A percentile compares a stretch with the other conserved stretches of the same genome.
These are phyloP conservation scores for Malus sylvestris DNA, from an alignment of 306 rosid genomes.

Conservation along the genomic window DNA sequence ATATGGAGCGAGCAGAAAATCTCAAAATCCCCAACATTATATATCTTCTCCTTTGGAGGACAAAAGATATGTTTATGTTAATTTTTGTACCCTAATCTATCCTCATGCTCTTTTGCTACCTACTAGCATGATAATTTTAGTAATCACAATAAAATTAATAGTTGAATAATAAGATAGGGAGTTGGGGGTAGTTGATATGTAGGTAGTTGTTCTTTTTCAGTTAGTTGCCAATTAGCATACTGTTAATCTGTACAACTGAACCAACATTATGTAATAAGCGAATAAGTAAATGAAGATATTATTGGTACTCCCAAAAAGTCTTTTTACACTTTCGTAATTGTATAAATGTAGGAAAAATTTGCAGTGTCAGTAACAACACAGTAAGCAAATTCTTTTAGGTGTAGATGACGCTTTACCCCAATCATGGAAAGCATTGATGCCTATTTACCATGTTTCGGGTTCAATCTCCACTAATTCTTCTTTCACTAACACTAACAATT, in stretches of 20 bases:
- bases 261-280: neutral
- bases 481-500: too few species aligned
- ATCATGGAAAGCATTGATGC: too few species aligned
- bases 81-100: neutral
- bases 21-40: neutral
- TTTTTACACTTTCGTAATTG: too few species aligned
- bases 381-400: too few species aligned
- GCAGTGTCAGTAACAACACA: too few species aligned
- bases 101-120: neutral
- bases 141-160: neutral
- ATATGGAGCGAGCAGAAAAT: neutral
- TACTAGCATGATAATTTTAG: neutral
- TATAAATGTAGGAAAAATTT: too few species aligned
- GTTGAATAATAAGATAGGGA: neutral
- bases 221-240: neutral
- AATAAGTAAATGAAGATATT: too few species aligned
- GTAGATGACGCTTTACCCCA: too few species aligned
- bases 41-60: neutral
- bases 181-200: neutral
- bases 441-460: too few species aligned
- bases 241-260: neutral
- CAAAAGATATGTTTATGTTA: neutral
- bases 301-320: too few species aligned
- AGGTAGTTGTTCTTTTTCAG: neutral
- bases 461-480: too few species aligned